Evolutionary conservation across 495 filamentous ascomycete species (phyloP), one percentile per base, ranked within the genome.

Genomic region (Monascus purpureus): DNA sequence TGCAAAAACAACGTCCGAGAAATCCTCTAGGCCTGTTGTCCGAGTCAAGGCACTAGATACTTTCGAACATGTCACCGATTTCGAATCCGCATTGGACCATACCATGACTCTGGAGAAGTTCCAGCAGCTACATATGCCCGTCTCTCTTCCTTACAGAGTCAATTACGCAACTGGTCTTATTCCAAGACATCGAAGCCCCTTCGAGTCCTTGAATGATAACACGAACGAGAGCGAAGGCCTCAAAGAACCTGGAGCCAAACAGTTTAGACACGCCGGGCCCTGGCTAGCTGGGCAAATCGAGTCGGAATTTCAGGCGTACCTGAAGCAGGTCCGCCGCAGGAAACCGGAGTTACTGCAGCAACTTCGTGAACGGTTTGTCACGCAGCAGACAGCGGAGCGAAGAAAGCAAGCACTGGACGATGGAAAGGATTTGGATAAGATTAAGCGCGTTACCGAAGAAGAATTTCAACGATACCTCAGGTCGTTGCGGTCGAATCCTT

Each of bases 1-100:
- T 2, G 52, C 75, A 6, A 73, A 73, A 46, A 72, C 77, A 5
- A 93, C 82, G 1, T 76, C 70, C 0, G 49, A 56, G 8, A 75
- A 69, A 36, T 73, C 80, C 6, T 71, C 70, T 2, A 75, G 70
- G 18, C 80, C 87, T 1, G 64, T 77, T 13, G 65, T 94, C 23
- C 67, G 79, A 22, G 60, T 95, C 34, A 57, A 58, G 8, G 67
- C 75, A 19, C 63, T 92, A 33, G 90, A 99, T 61, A 87, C 84
- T 5, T 72, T 74, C 37, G 86, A 95, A 57, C 82, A 93, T 48
- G 73, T 94, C 52, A 94, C 85, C 35, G 85, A 93, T 37, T 99
- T 83, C 59, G 68, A 76, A 35, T 85, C 82, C 24, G 79, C 85
- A 1, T 67, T 75, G 30, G 84, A 94, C 47, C 84, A 93, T 50